phyloP scores from a whole-genome alignment of 768 basidiomycete genomes.

The Xerocomus spinulosus region DNA sequence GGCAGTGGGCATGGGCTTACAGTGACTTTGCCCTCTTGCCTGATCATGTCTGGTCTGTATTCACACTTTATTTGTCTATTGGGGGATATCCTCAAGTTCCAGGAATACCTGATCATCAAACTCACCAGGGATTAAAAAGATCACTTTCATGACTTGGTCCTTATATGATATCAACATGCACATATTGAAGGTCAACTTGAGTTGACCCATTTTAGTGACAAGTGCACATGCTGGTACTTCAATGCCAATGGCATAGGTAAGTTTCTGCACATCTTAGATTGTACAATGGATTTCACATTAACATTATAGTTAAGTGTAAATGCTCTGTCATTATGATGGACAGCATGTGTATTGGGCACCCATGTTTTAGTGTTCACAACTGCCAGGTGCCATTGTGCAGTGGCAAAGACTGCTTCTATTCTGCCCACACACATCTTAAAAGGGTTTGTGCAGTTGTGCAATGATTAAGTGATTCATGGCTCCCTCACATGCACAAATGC shows the following conservation, averaged over 20 bases:
- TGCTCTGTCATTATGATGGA: neutral
- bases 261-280: neutral
- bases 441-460: neutral
- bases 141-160: neutral
- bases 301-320: neutral
- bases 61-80: neutral
- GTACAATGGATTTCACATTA: neutral
- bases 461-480: neutral
- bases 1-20: too few relatives aligned
- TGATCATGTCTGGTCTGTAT: neutral
- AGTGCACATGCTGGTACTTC: neutral
- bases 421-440: neutral
- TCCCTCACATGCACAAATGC: neutral
- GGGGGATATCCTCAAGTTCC: neutral
- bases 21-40: neutral
- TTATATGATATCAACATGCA: neutral
- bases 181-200: neutral
- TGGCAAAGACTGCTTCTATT: neutral
- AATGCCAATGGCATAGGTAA: neutral
- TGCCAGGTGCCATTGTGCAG: neutral
- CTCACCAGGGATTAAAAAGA: neutral
- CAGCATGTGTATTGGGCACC: constrained; percentile 2
- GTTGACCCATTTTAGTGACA: neutral
- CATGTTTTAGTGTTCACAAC: constrained; percentile 1
- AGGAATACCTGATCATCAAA: neutral